phyloP scores from a whole-genome alignment of 2,329 filamentous ascomycete species.

The Dothideomycetes sp. region DNA sequence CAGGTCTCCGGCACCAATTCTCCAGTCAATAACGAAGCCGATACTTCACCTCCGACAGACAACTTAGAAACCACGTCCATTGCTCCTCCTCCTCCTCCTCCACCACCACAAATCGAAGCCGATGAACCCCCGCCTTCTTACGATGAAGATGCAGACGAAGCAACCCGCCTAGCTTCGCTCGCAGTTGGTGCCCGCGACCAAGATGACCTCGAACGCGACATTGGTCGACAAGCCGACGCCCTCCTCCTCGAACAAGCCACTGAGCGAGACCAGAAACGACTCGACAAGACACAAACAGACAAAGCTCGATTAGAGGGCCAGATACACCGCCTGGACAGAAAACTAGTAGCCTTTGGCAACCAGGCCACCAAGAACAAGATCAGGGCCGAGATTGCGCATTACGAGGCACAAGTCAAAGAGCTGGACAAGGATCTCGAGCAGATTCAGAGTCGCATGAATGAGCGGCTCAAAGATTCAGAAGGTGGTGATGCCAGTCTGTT shows the following conservation, averaged over 20 bases:
- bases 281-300: conserved; percentile 45
- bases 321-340: conserved; percentile 47
- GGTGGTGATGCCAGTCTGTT: conserved; percentile 29
- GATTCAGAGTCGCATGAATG: conserved; percentile 70
- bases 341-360: conserved; percentile 43
- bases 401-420: conserved; percentile 53
- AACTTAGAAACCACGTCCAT: no score
- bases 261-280: conserved; percentile 50
- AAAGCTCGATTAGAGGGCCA: conserved; percentile 53
- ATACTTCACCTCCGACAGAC: no score
- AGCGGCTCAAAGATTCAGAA: conserved; percentile 51
- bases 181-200: conserved; percentile 58
- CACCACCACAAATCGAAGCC: not conserved
- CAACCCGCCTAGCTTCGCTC: conserved; percentile 26
- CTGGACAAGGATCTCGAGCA: conserved; percentile 65
- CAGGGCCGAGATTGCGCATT: conserved; percentile 53
- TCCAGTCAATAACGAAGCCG: no score
- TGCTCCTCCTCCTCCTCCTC: no score
- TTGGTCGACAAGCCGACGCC: conserved; percentile 54
- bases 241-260: conserved; percentile 51
- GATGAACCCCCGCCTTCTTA: conserved; percentile 1
- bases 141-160: conserved; percentile 27
- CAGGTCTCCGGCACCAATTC: no score
- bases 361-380: conserved; percentile 47
- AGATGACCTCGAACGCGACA: conserved; percentile 81